Base-by-base conservation (phyloP, 345 rosid species). In the Eucalyptus fibrosa region DNA sequence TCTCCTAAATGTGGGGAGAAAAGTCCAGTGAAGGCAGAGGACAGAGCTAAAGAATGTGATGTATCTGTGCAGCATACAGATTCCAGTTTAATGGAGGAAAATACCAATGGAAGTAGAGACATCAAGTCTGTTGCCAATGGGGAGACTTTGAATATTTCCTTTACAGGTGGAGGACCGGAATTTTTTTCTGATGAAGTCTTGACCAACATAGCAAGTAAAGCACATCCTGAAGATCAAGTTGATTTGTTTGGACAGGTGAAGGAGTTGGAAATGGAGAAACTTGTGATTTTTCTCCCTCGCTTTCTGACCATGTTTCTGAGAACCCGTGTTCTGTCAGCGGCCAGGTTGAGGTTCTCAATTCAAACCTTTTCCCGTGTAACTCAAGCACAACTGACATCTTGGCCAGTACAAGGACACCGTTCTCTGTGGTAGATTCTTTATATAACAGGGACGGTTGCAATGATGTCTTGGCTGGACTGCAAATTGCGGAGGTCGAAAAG, bases 1-100 rank as follows among this genome's bases (percentile, higher is more conserved):
- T 91, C 93, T 89, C 93, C 94, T 72, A 92, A 90, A 88, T 89
- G 86, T 81, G 91, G 90, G 67, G 92, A 91, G 87, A 92, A 88
- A 89, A 90, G 91, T 87, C 88, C 14, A 9, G 42, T 34, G 45
- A 86, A 32, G 86, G 60, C 89, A 88, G 90, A 93, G 89, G 90
- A 91, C 2, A 44, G 69, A 77, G 47, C 47, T 77, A 40, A 77
- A 40, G 83, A 77, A 77, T 77, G 47, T 77, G 83, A 77, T 77
- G 83, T 5, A 37, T 77, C 45, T 77, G 47, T 37, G 23, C 83
- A 40, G 83, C 47, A 40, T 77, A 21, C 9, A 9, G 28, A 77
- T 77, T 77, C 83, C 28, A 12, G 47, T 40, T 51, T 23, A 32
- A 51, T 11, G 44, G 44, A 32, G 62, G 65, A 86, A 86, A 26